A percentile compares a stretch with the other conserved stretches of the same genome.
Conservation (phyloP, 2,329 filamentous ascomycete genomes). For the Pseudogymnoascus pannorum region DNA sequence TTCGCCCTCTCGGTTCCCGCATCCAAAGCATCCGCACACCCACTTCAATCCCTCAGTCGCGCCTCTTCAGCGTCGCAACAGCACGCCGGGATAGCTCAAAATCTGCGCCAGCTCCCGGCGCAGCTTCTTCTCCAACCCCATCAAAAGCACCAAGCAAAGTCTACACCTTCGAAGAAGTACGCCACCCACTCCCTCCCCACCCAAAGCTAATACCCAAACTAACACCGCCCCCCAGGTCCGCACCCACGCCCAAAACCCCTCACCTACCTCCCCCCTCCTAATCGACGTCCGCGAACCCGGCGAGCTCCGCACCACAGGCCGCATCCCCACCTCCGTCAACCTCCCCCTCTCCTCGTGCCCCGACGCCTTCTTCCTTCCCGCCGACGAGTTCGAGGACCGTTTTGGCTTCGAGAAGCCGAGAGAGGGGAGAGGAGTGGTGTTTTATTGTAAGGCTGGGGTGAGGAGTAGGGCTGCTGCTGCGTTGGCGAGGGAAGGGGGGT, state of each 20-base stretch:
- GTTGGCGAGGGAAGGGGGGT: constrained; percentile 71
- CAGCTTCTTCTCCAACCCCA: not conserved
- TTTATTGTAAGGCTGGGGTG: constrained; percentile 92
- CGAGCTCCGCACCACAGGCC: constrained; percentile 57
- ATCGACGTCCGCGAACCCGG: constrained; percentile 64
- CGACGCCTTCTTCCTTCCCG: constrained; percentile 68
- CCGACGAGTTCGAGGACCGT: constrained; percentile 73
- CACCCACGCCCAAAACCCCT: constrained; percentile 28
- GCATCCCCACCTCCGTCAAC: constrained; percentile 75
- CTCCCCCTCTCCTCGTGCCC: constrained; percentile 71
- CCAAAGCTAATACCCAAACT: not conserved
- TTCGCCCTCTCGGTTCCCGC: not conserved
- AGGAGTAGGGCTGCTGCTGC: constrained; percentile 69
- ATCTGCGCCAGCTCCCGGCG: not conserved
- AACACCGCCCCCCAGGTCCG: constrained; percentile 31
- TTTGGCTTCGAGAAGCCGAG: constrained; percentile 70
- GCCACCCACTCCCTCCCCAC: not conserved
- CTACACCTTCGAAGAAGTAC: constrained; percentile 42
- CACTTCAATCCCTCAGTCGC: not conserved
- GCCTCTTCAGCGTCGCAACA: not conserved
- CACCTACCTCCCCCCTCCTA: not conserved
- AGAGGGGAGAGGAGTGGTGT: constrained; percentile 56
- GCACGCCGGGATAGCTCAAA: not conserved
- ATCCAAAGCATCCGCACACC: not conserved
- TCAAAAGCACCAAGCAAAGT: constrained; percentile 29